These are phyloP conservation scores for Kurtzmaniella quercitrusa DNA, from an alignment of 1,139 yeast species.

Conservation along the genomic window DNA sequence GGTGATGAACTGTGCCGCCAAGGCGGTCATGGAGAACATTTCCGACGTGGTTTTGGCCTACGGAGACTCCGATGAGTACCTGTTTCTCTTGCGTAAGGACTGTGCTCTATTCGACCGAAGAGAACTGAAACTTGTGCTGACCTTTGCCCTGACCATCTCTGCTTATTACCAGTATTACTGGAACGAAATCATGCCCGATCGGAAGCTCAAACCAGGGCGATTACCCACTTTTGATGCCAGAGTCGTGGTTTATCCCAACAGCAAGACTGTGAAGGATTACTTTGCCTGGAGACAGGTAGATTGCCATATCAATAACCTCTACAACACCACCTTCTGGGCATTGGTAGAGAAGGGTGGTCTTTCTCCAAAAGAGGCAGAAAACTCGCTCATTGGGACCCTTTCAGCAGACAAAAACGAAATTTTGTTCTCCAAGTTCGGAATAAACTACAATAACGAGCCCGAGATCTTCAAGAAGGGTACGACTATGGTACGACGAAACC, in stretches of 20 bases:
- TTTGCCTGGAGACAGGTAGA: slow-evolving; percentile 96
- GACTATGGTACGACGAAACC: slow-evolving; percentile 51
- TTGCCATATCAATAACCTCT: slow-evolving; percentile 91
- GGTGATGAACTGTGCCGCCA: slow-evolving; percentile 81
- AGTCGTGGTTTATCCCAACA: slow-evolving; percentile 79
- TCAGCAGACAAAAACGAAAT: slow-evolving; percentile 87
- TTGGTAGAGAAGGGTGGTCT: slow-evolving; percentile 68
- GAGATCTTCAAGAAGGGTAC: slow-evolving; percentile 90
- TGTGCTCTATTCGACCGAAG: slow-evolving; percentile 76
- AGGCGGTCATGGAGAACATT: slow-evolving; percentile 53
- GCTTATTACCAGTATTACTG: slow-evolving; percentile 70
- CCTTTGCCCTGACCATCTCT: slow-evolving; percentile 80
- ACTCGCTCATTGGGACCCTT: slow-evolving; percentile 65
- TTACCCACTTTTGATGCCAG: slow-evolving; percentile 91
- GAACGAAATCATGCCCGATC: slow-evolving; percentile 54
- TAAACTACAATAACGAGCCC: slow-evolving; percentile 87
- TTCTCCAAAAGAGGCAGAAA: slow-evolving; percentile 76
- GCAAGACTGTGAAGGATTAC: slow-evolving; percentile 64
- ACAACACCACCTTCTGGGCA: slow-evolving; percentile 91
- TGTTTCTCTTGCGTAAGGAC: slow-evolving; percentile 62
- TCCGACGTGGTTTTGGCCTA: slow-evolving; percentile 79
- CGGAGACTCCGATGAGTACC: slow-evolving; percentile 95
- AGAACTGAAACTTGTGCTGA: slow-evolving; percentile 70
- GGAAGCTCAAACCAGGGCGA: slow-evolving; percentile 29
- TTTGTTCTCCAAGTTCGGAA: slow-evolving; percentile 67